Percentiles rank a stretch among this genome's conserved stretches.
Conservation (phyloP, 495 filamentous ascomycete species). For the Aspergillus kassunensis region DNA sequence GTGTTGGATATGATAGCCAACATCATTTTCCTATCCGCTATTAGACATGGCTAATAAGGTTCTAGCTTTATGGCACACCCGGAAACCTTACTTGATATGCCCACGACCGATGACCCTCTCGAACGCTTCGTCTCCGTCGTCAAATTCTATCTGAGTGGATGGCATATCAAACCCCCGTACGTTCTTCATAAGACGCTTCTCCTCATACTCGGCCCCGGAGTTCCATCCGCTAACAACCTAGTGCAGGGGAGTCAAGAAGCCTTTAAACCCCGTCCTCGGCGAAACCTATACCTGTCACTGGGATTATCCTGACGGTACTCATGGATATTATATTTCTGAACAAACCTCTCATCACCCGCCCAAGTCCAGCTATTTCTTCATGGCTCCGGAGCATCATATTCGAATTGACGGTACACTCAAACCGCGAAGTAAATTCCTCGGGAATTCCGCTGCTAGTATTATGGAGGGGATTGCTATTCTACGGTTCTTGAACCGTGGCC, state of each 20-base stretch:
- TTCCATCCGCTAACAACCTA: slow-evolving; percentile 17
- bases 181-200: slow-evolving; percentile 30
- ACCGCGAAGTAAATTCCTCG: slow-evolving; percentile 92
- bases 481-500: slow-evolving; percentile 72
- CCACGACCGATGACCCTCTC: slow-evolving; percentile 82
- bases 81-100: slow-evolving; percentile 86
- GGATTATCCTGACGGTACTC: slow-evolving; percentile 83
- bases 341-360: slow-evolving; percentile 96
- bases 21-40: neutral
- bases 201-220: neutral
- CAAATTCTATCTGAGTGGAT: slow-evolving; percentile 96
- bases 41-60: slow-evolving; percentile 1
- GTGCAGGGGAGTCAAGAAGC: slow-evolving; percentile 91
- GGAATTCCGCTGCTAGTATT: slow-evolving; percentile 95
- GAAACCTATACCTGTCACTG: slow-evolving; percentile 94
- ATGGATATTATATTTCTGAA: slow-evolving; percentile 93
- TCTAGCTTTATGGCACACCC: slow-evolving; percentile 98
- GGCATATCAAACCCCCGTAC: slow-evolving; percentile 98
- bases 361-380: slow-evolving; percentile 98
- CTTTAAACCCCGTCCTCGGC: slow-evolving; percentile 93
- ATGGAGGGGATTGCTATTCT: slow-evolving; percentile 96
- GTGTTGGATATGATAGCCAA: too few relatives aligned
- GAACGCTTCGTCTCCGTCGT: slow-evolving; percentile 90
- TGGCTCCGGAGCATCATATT: slow-evolving; percentile 92
- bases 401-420: slow-evolving; percentile 95